phyloP scores from a whole-genome alignment of 768 basidiomycete genomes.

The Lactifluus pinguis region DNA sequence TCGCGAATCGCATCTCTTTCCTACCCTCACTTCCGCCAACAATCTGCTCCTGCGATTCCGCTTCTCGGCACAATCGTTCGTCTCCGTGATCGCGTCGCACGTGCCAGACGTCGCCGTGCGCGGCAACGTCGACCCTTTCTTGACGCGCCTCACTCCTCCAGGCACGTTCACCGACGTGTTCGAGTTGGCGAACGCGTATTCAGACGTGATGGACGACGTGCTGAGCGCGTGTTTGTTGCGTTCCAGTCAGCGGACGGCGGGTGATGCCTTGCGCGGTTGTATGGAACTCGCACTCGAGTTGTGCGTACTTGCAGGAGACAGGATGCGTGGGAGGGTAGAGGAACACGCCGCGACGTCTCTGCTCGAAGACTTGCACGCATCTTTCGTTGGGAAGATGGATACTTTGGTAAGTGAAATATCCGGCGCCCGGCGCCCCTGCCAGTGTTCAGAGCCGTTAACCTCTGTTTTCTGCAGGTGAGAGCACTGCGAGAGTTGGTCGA shows the following conservation, averaged over 20 bases:
- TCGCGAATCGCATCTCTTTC: slow-evolving; percentile 44
- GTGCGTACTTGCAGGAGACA: slow-evolving; percentile 53
- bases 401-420: slow-evolving; percentile 40
- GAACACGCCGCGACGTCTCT: slow-evolving; percentile 56
- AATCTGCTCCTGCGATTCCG: slow-evolving; percentile 58
- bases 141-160: slow-evolving; percentile 24
- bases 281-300: slow-evolving; percentile 62
- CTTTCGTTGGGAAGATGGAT: slow-evolving; percentile 47
- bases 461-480: slow-evolving; percentile 36
- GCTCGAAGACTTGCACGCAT: slow-evolving; percentile 44
- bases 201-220: slow-evolving; percentile 60
- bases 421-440: too few species aligned
- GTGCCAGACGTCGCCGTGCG: slow-evolving; percentile 77
- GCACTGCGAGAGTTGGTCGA: slow-evolving; percentile 49
- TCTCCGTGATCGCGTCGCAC: slow-evolving; percentile 58
- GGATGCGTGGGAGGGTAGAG: slow-evolving; percentile 42
- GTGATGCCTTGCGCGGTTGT: slow-evolving; percentile 53
- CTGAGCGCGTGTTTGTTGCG: slow-evolving; percentile 67
- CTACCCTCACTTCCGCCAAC: slow-evolving; percentile 43
- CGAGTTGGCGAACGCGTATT: slow-evolving; percentile 58
- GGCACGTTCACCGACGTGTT: slow-evolving; percentile 60
- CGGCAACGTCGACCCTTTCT: slow-evolving; percentile 65
- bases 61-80: slow-evolving; percentile 64
- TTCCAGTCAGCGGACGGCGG: slow-evolving; percentile 54
- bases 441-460: not conserved